Base-by-base conservation (phyloP, 148 eudicot genomes). In the Suaeda aralocaspica region DNA sequence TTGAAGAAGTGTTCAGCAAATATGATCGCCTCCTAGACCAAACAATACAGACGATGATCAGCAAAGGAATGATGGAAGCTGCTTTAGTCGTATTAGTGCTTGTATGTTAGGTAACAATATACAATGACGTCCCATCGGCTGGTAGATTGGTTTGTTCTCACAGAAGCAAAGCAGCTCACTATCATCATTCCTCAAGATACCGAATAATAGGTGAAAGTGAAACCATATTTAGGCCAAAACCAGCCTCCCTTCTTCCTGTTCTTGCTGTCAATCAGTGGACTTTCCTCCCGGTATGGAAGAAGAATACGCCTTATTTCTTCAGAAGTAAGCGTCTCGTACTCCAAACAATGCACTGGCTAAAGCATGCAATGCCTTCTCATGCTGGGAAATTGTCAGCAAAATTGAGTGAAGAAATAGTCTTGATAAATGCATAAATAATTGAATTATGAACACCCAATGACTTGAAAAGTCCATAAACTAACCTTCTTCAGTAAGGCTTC, bases 401-500 rank as follows among this genome's bases (percentile, higher is more conserved):
- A 31, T 18, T 14, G 13, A 41, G 64, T 29, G 28, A 15, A 36
- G 14, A 34, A 24, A 6, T 1, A 33, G 7, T 45, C 44, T 26
- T 6, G 30, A 45, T 30, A 45, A 29, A 45, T n/a, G 24, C 53
- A 19, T 49, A 19, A 49, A 19, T 8, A 8, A 49, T 19, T 49
- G 53, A 5, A 14, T 18, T 1, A 49, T 4, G 22, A 19, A 49
- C n/a, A n/a, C n/a, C n/a, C n/a, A n/a, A n/a, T n/a, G n/a, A 5
- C 29, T 13, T 24, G 24, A 49, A 21, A 29, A 8, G 39, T 65
- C n/a, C 48, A 74, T 49, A 70, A 24, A 75, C 74, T 2, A 65
- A 91, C 99, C 99, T 88, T 91, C 80, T 85, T 91, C 69, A 94
- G 79, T 77, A 94, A 81, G 63, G 87, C 79, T 86, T 94, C 63